A percentile compares a stretch with the other conserved stretches of the same genome.
These are phyloP conservation scores for Pyrenochaeta sp. DNA, from an alignment of 2,329 filamentous ascomycete species.

Conservation along the genomic window DNA sequence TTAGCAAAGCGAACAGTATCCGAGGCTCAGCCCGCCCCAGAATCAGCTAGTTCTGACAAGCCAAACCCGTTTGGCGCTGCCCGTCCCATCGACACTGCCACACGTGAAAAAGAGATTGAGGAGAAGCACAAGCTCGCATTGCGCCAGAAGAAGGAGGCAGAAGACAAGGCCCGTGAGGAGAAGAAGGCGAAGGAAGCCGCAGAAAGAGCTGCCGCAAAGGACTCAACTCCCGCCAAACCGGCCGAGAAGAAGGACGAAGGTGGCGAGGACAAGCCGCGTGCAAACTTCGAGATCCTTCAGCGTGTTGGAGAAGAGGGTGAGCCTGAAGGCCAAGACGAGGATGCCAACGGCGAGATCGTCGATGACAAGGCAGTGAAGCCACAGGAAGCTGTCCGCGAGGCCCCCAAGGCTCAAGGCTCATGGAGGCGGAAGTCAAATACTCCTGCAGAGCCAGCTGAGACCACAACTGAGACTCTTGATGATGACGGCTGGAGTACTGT, in stretches of 20 bases:
- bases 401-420: conserved; percentile 50
- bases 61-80: conserved; percentile 93
- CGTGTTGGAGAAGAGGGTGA: conserved; percentile 49
- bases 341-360: conserved; percentile 61
- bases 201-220: conserved; percentile 67
- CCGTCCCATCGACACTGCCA: conserved; percentile 90
- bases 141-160: conserved; percentile 84
- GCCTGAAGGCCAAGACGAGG: conserved; percentile 53
- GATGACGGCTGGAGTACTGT: conserved; percentile 65
- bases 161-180: conserved; percentile 83
- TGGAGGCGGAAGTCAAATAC: conserved; percentile 50
- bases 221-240: conserved; percentile 49
- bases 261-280: conserved; percentile 55
- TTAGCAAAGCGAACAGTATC: conserved; percentile 91
- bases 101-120: conserved; percentile 87
- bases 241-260: conserved; percentile 47
- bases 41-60: conserved; percentile 69
- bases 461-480: conserved; percentile 57
- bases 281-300: conserved; percentile 65
- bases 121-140: conserved; percentile 80
- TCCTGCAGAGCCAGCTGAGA: conserved; percentile 41
- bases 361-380: conserved; percentile 64
- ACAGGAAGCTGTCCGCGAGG: conserved; percentile 61
- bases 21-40: conserved; percentile 67
- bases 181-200: conserved; percentile 61